These are phyloP conservation scores for Exophiala viscosa DNA, from an alignment of 2,329 filamentous ascomycete species.

Conservation along the genomic window DNA sequence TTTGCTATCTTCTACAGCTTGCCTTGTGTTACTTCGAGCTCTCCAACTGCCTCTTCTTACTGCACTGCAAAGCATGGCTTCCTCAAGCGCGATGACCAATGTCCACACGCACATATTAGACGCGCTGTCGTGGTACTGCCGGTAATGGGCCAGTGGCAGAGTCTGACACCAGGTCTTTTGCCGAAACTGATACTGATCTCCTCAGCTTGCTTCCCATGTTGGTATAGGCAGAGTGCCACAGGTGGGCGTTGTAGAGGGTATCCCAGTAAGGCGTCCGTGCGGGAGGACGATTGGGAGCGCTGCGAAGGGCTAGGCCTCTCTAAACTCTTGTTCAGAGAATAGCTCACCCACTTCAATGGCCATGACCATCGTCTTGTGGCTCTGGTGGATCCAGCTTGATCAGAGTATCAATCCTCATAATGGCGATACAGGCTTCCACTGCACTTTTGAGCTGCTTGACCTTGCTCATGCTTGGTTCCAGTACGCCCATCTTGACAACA, in stretches of 20 bases:
- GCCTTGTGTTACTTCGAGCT: not conserved
- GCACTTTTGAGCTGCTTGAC: slow-evolving; percentile 97
- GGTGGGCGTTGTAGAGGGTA: too few relatives aligned
- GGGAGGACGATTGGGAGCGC: not conserved
- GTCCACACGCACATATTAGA: too few relatives aligned
- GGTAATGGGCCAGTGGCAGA: too few relatives aligned
- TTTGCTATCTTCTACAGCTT: not conserved
- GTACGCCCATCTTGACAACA: slow-evolving; percentile 86
- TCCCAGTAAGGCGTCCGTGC: too few relatives aligned
- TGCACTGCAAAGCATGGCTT: not conserved
- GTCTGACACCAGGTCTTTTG: too few relatives aligned
- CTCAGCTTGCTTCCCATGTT: too few relatives aligned
- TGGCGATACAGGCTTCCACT: slow-evolving; percentile 96
- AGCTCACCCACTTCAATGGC: slow-evolving; percentile 16
- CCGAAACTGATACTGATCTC: too few relatives aligned
- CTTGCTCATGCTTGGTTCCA: slow-evolving; percentile 98
- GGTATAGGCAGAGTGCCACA: too few relatives aligned
- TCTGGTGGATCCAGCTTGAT: slow-evolving; percentile 91
- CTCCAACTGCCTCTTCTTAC: not conserved
- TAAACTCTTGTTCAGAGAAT: not conserved
- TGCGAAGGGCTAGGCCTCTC: not conserved
- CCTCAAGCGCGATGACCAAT: too few relatives aligned
- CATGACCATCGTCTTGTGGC: slow-evolving; percentile 71
- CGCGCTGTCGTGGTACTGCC: too few relatives aligned
- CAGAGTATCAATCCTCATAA: slow-evolving; percentile 98